phyloP scores from a whole-genome alignment of 805 yeast genomes.

The Hanseniaspora clermontiae region DNA sequence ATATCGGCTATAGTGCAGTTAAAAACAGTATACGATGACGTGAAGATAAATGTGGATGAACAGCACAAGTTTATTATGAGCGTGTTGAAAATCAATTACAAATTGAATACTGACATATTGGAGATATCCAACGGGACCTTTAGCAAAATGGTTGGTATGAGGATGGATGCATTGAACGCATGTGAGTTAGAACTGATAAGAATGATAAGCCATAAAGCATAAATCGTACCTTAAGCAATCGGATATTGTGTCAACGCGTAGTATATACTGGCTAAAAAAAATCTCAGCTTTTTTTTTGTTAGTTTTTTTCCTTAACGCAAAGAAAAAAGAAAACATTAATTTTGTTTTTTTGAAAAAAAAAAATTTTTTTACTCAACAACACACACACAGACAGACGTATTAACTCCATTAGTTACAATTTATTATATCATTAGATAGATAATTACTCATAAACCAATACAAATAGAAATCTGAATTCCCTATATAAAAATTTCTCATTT shows the following conservation, averaged over 20 bases:
- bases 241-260: too few species aligned
- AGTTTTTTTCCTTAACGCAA: not conserved
- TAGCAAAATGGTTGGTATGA: slow-evolving; percentile 5
- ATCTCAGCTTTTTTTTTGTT: not conserved
- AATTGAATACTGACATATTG: slow-evolving; percentile 31
- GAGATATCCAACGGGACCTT: not conserved
- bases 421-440: not conserved
- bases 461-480: not conserved
- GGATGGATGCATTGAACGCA: not conserved
- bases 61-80: slow-evolving; percentile 33
- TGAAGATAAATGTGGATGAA: not conserved
- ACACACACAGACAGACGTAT: slow-evolving; percentile 25
- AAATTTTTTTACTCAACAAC: not conserved
- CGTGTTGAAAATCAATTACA: slow-evolving; percentile 34
- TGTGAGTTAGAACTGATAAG: slow-evolving; percentile 3
- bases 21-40: not conserved
- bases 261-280: too few species aligned
- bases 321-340: not conserved
- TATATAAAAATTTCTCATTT: too few species aligned
- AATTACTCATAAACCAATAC: not conserved
- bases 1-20: not conserved
- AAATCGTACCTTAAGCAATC: too few species aligned
- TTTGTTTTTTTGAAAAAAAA: not conserved
- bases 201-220: not conserved
- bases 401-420: too few species aligned